Percentiles rank a stretch among this genome's conserved stretches.
Evolutionary conservation across 2,329 filamentous ascomycete genomes (phyloP).

Genomic region (Colletotrichum sansevieriae): DNA sequence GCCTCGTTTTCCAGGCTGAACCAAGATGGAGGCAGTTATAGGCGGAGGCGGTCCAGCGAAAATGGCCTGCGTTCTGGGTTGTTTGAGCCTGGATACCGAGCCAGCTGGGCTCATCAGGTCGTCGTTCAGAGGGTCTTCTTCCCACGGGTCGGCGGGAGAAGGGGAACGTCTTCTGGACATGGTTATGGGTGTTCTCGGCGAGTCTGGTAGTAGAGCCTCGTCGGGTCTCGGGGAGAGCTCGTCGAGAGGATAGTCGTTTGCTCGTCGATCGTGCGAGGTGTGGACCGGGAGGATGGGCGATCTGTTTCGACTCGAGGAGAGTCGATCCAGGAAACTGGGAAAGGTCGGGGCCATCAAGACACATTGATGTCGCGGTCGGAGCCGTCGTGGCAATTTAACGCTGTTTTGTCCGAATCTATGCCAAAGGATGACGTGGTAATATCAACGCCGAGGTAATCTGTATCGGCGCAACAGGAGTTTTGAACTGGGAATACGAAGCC

Average conservation of each 20-base stretch:
- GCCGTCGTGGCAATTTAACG: slow-evolving; percentile 4
- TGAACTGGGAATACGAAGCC: no score
- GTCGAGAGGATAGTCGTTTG: slow-evolving; percentile 55
- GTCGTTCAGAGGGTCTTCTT: background rate
- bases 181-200: slow-evolving; percentile 42
- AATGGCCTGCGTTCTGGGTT: slow-evolving; percentile 51
- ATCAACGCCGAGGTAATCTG: background rate
- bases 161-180: slow-evolving; percentile 31
- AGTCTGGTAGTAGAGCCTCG: slow-evolving; percentile 45
- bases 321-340: slow-evolving; percentile 41
- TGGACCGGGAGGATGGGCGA: slow-evolving; percentile 48
- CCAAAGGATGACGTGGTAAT: background rate
- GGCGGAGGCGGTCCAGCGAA: slow-evolving; percentile 66
- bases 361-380: slow-evolving; percentile 7
- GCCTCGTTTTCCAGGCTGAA: slow-evolving; percentile 44
- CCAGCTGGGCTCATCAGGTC: slow-evolving; percentile 45
- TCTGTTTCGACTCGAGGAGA: slow-evolving; percentile 36
- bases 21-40: slow-evolving; percentile 59
- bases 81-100: slow-evolving; percentile 51
- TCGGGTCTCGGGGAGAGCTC: slow-evolving; percentile 55
- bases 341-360: slow-evolving; percentile 37
- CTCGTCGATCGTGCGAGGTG: slow-evolving; percentile 43
- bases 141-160: slow-evolving; percentile 34
- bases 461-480: no score
- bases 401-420: background rate